phyloP scores from a whole-genome alignment of 2,329 filamentous ascomycete genomes.

The Colletotrichum sp. region DNA sequence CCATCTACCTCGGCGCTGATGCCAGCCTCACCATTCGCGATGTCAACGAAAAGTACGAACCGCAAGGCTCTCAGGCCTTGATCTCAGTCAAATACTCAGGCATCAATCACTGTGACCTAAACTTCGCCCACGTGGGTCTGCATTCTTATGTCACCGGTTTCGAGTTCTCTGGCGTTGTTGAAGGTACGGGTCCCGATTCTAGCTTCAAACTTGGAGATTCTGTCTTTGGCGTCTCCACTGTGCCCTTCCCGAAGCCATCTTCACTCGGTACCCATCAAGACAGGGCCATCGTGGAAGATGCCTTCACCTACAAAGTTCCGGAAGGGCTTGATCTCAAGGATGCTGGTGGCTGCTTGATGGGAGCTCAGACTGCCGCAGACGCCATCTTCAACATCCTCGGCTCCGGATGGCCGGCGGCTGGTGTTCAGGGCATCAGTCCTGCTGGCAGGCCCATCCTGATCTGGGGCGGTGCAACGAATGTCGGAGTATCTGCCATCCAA shows the following conservation, averaged over 20 bases:
- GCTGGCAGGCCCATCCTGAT: conserved; percentile 28
- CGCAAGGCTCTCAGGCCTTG: background rate
- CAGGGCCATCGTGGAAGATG: background rate
- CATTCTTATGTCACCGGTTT: background rate
- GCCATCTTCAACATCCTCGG: background rate
- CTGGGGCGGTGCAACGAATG: conserved; percentile 39
- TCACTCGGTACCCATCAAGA: background rate
- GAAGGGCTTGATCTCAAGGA: background rate
- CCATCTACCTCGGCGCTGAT: background rate
- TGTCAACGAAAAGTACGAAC: background rate
- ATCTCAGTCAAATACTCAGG: background rate
- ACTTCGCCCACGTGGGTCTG: background rate
- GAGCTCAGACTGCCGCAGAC: background rate
- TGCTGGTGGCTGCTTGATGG: background rate
- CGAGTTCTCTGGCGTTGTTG: background rate
- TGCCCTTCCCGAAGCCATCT: background rate
- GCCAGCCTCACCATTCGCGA: background rate
- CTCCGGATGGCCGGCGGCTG: background rate
- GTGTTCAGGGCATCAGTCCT: background rate
- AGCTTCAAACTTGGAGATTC: background rate
- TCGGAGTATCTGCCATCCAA: conserved; percentile 40
- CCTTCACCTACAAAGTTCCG: background rate
- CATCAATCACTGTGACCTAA: background rate
- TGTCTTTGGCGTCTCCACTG: background rate
- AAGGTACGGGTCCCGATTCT: background rate